These are phyloP conservation scores for Garcia nutans DNA, from an alignment of 345 rosid species.

Conservation along the genomic window DNA sequence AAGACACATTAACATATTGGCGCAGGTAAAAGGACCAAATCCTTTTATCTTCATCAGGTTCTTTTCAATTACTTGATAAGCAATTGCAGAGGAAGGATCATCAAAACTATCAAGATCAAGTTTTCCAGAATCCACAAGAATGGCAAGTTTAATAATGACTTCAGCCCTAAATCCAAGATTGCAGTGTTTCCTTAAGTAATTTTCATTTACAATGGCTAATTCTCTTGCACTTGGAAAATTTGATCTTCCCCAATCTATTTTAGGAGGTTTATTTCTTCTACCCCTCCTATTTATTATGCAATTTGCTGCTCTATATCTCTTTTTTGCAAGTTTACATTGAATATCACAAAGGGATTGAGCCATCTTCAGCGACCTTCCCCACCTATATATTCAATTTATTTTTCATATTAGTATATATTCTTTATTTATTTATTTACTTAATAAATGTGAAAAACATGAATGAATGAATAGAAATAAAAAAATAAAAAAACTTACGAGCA, in stretches of 20 bases:
- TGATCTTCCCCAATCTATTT: background rate
- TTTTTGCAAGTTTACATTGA: slow-evolving; percentile 25
- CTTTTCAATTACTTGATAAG: background rate
- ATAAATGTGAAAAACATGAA: too few species aligned
- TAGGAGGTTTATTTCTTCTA: too few species aligned
- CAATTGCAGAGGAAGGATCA: background rate
- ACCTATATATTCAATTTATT: slow-evolving; percentile 16
- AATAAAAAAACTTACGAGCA: slow-evolving; percentile 19
- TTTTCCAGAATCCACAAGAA: slow-evolving; percentile 22
- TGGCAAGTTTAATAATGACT: slow-evolving; percentile 30
- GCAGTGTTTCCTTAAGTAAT: slow-evolving; percentile 25
- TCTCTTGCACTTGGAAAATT: slow-evolving; percentile 50
- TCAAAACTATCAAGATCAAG: slow-evolving; percentile 29
- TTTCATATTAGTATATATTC: too few species aligned
- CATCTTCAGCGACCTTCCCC: slow-evolving; percentile 47
- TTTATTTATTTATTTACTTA: too few species aligned
- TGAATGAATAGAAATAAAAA: too few species aligned
- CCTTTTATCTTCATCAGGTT: slow-evolving; percentile 31
- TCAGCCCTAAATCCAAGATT: slow-evolving; percentile 50
- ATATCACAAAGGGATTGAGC: slow-evolving; percentile 41
- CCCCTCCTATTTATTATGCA: background rate
- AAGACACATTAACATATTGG: slow-evolving; percentile 47
- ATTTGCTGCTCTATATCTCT: background rate
- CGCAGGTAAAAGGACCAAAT: slow-evolving; percentile 38
- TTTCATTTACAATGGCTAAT: slow-evolving; percentile 25